phyloP scores from a whole-genome alignment of 257 asterid genomes.

The Capsicum rhomboideum region DNA sequence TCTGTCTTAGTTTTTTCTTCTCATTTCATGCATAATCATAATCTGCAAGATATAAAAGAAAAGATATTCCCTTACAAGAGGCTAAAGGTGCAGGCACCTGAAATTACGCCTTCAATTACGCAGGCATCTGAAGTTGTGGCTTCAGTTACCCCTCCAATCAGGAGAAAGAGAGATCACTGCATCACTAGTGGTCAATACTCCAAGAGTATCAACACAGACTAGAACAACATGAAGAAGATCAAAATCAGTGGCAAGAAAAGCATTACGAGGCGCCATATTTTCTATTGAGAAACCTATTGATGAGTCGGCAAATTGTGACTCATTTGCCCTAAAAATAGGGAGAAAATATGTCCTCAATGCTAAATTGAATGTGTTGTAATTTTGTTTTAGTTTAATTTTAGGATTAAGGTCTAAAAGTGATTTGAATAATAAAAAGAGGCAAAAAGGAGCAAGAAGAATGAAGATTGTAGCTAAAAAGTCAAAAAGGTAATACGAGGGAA shows the following conservation, averaged over 20 bases:
- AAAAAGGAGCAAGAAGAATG: too few relatives aligned
- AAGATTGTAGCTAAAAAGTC: too few relatives aligned
- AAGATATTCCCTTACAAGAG: constrained; percentile 51
- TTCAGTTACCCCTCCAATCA: constrained; percentile 30
- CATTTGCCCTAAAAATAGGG: too few relatives aligned
- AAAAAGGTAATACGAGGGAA: too few relatives aligned
- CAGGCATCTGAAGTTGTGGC: constrained; percentile 27
- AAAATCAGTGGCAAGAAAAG: constrained; percentile 63
- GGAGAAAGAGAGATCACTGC: constrained; percentile 64
- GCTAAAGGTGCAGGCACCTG: constrained; percentile 27
- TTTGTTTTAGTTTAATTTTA: too few relatives aligned
- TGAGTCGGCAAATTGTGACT: too few relatives aligned
- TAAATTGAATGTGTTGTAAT: too few relatives aligned
- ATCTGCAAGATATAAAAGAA: constrained; percentile 38
- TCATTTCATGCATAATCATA: constrained; percentile 41
- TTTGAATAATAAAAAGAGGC: too few relatives aligned
- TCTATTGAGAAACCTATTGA: constrained; percentile 74
- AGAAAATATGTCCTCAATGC: too few relatives aligned
- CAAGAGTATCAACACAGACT: constrained; percentile 56
- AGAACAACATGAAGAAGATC: constrained; percentile 51
- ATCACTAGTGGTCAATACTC: constrained; percentile 52
- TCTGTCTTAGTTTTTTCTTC: neutral
- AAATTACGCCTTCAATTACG: constrained; percentile 20
- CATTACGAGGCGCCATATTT: constrained; percentile 66
- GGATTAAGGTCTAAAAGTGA: too few relatives aligned